These are phyloP conservation scores for Xylaria sp. DNA, from an alignment of 2,329 filamentous ascomycete genomes.

Conservation along the genomic window DNA sequence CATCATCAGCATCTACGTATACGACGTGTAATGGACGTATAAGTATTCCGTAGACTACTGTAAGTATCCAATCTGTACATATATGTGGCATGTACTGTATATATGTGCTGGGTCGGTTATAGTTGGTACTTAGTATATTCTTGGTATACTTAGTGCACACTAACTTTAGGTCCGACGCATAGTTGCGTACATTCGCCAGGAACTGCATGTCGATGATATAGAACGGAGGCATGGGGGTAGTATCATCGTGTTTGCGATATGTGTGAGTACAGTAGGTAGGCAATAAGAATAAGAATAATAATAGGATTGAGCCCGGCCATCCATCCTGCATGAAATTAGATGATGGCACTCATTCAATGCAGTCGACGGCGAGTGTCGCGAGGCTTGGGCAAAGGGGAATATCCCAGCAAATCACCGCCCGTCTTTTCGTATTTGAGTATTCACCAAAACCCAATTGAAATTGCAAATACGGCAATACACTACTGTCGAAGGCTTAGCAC, in stretches of 20 bases:
- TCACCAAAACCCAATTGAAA: constrained; percentile 16
- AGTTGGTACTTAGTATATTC: no score
- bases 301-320: no score
- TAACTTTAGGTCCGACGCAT: no score
- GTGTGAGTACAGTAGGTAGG: neutral
- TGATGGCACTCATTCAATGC: constrained; percentile 14
- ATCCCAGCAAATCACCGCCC: constrained; percentile 20
- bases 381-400: constrained; percentile 10
- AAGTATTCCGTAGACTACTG: no score
- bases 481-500: neutral
- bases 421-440: constrained; percentile 28
- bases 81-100: no score
- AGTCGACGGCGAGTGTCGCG: neutral
- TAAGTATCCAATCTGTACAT: neutral
- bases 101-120: no score
- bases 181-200: neutral
- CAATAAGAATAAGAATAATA: neutral
- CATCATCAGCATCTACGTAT: no score
- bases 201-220: neutral
- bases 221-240: neutral
- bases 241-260: no score
- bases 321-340: constrained; percentile 19
- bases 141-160: no score
- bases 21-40: no score
- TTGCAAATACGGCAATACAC: constrained; percentile 25